phyloP scores from a whole-genome alignment of 768 basidiomycete genomes.

The Infundibulicybe gibba region DNA sequence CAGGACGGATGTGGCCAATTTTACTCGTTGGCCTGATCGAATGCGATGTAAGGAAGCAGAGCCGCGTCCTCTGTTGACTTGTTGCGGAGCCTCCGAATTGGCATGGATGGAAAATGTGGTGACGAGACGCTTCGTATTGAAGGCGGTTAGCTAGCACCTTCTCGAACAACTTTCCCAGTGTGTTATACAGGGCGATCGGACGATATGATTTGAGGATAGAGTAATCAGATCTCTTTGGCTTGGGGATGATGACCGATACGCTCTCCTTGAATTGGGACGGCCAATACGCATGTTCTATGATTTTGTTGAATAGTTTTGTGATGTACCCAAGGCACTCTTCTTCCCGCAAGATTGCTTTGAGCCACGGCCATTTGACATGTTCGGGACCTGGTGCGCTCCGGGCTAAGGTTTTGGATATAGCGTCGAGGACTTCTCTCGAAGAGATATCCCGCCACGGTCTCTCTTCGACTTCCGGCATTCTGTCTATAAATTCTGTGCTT shows the following conservation, averaged over 20 bases:
- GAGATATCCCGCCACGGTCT: background rate
- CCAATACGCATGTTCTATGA: background rate
- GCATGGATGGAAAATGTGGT: conserved; percentile 1
- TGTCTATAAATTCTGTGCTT: background rate
- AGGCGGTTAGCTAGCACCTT: background rate
- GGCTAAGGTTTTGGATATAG: background rate
- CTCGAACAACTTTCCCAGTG: conserved; percentile 3
- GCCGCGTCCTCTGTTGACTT: conserved; percentile 4
- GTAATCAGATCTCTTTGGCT: background rate
- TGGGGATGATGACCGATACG: background rate
- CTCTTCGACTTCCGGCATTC: background rate
- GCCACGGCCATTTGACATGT: background rate
- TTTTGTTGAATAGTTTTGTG: background rate
- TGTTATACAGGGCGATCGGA: conserved; percentile 1
- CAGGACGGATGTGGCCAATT: background rate
- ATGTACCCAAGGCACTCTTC: background rate
- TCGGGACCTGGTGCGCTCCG: background rate
- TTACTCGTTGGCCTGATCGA: background rate
- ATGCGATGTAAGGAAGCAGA: background rate
- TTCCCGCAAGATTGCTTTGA: background rate
- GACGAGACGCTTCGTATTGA: background rate
- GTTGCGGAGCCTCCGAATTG: conserved; percentile 2
- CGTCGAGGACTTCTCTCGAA: background rate
- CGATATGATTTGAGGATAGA: background rate
- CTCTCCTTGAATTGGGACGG: background rate